phyloP scores from a whole-genome alignment of 1,139 yeast genomes.

The Suhomyces bribrorum region DNA sequence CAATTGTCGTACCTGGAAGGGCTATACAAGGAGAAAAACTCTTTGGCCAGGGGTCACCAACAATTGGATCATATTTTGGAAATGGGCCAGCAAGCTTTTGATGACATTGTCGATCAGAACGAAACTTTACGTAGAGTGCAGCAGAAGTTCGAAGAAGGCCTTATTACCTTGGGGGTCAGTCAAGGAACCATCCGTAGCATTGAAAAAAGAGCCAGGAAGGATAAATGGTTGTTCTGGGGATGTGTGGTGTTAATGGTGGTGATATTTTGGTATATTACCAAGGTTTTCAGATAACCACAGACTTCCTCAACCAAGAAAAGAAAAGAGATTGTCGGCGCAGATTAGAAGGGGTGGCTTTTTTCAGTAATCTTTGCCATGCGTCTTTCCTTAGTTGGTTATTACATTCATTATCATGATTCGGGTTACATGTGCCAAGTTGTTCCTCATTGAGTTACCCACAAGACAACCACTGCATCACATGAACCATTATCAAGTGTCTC shows the following conservation, averaged over 20 bases:
- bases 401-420: no score
- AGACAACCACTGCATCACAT: no score
- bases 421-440: no score
- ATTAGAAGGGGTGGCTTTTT: no score
- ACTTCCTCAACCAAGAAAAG: neutral
- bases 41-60: conserved; percentile 69
- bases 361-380: no score
- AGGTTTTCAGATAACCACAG: conserved; percentile 43
- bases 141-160: conserved; percentile 62
- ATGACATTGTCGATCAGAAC: conserved; percentile 84
- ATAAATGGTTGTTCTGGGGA: conserved; percentile 83
- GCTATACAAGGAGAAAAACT: conserved; percentile 62
- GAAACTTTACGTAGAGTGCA: conserved; percentile 67
- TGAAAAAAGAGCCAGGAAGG: conserved; percentile 84
- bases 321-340: no score
- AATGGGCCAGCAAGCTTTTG: conserved; percentile 84
- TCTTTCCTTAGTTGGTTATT: no score
- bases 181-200: conserved; percentile 80
- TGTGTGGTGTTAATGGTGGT: conserved; percentile 66
- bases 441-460: no score
- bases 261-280: conserved; percentile 68
- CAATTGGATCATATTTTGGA: conserved; percentile 88
- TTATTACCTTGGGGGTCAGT: conserved; percentile 83
- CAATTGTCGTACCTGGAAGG: conserved; percentile 61
- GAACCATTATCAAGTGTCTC: no score